Evolutionary conservation across 179 eudicot species (phyloP).

Genomic region (Amaranthus tricolor): DNA sequence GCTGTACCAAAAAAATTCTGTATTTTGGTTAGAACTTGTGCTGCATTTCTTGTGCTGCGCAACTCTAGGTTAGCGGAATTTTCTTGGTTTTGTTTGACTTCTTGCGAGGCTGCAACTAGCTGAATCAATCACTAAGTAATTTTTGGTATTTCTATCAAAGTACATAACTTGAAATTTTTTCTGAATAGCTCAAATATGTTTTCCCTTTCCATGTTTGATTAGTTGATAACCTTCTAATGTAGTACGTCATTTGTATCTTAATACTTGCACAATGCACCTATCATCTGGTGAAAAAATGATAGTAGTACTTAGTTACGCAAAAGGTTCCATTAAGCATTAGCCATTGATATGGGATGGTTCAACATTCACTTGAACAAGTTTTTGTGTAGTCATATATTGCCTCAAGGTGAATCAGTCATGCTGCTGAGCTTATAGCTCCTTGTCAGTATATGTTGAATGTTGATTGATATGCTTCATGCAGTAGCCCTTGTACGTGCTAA

Average conservation of each 20-base stretch:
- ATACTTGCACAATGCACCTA: too few species aligned
- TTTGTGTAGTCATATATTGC: background rate
- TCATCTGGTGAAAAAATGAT: too few species aligned
- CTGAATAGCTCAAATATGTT: background rate
- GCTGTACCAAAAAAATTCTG: background rate
- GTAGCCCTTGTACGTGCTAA: too few species aligned
- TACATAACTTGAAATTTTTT: background rate
- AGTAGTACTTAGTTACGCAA: too few species aligned
- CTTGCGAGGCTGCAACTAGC: background rate
- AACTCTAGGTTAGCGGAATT: background rate
- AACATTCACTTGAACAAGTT: background rate
- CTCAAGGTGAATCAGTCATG: background rate
- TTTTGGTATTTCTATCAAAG: background rate
- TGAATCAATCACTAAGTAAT: background rate
- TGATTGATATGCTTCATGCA: too few species aligned
- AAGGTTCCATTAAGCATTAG: too few species aligned
- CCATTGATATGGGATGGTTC: too few species aligned
- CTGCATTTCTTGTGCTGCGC: background rate
- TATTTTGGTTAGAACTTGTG: slow-evolving; percentile 12
- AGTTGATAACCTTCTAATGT: background rate
- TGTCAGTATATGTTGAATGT: background rate
- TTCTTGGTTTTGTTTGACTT: background rate
- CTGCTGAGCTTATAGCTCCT: background rate
- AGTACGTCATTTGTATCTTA: too few species aligned
- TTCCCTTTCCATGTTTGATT: background rate